Evolutionary conservation across 345 rosid species (phyloP).

Genomic region (Hibiscus mutabilis): DNA sequence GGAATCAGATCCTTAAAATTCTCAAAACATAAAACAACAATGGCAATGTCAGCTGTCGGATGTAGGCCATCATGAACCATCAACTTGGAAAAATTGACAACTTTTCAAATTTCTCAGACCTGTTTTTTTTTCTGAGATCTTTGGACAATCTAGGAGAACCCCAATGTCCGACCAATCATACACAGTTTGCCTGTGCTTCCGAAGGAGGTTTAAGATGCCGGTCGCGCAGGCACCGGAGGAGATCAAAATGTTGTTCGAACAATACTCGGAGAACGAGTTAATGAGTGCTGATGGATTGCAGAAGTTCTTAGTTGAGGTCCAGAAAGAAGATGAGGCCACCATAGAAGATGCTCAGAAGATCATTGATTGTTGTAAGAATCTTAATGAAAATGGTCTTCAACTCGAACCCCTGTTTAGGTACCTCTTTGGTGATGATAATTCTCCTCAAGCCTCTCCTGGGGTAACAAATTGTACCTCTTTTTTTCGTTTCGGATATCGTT

Average conservation of each 20-base stretch:
- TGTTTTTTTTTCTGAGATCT: neutral
- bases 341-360: slow-evolving; percentile 50
- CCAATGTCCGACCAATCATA: slow-evolving; percentile 59
- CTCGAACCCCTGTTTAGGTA: slow-evolving; percentile 63
- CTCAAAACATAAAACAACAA: neutral
- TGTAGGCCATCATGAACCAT: neutral
- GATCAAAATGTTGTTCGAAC: slow-evolving; percentile 42
- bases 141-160: neutral
- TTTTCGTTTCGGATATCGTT: too few species aligned
- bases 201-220: slow-evolving; percentile 43
- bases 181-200: slow-evolving; percentile 26
- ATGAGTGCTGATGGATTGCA: slow-evolving; percentile 50
- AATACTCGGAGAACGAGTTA: slow-evolving; percentile 51
- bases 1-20: neutral
- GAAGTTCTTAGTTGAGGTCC: slow-evolving; percentile 53
- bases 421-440: slow-evolving; percentile 41
- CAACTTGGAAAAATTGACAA: too few species aligned
- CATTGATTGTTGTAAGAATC: slow-evolving; percentile 33
- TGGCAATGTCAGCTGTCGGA: neutral
- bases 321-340: slow-evolving; percentile 44
- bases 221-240: slow-evolving; percentile 53
- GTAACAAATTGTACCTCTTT: slow-evolving; percentile 19
- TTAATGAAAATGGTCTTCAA: slow-evolving; percentile 45
- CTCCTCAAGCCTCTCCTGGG: slow-evolving; percentile 42
- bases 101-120: too few species aligned